These are phyloP conservation scores for Bertia moriformis DNA, from an alignment of 2,329 filamentous ascomycete species.

Conservation along the genomic window DNA sequence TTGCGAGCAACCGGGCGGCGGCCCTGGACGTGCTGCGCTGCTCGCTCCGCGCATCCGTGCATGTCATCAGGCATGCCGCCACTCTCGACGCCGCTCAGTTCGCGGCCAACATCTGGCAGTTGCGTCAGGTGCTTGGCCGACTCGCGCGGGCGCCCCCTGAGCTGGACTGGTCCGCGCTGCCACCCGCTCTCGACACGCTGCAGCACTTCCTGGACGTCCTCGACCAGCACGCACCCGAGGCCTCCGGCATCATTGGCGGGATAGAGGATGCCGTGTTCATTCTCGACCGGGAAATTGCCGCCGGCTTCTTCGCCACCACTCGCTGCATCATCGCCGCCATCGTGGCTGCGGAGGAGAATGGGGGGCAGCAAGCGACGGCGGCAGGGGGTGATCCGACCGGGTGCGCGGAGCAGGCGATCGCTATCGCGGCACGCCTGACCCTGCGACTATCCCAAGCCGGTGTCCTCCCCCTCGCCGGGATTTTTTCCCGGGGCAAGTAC, in stretches of 20 bases:
- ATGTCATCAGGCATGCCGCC: constrained; percentile 31
- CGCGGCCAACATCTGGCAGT: constrained; percentile 31
- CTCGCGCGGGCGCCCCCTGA: constrained; percentile 21
- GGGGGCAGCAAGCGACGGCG: no score
- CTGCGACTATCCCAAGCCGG: not conserved
- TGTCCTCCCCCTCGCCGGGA: not conserved
- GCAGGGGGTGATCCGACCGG: constrained; percentile 3
- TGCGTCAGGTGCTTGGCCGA: constrained; percentile 33
- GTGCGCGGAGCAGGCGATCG: constrained; percentile 9
- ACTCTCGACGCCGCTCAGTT: constrained; percentile 31
- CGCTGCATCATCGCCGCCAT: constrained; percentile 19
- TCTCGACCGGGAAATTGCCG: constrained; percentile 31
- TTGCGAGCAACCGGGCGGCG: constrained; percentile 34
- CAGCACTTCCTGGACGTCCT: constrained; percentile 28
- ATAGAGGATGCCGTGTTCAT: constrained; percentile 30
- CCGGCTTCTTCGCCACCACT: constrained; percentile 30
- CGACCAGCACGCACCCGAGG: constrained; percentile 19
- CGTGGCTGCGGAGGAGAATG: constrained; percentile 4
- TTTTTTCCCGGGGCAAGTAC: not conserved
- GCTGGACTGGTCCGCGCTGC: constrained; percentile 32
- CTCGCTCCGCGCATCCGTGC: constrained; percentile 30
- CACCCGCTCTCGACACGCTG: constrained; percentile 27
- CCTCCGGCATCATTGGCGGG: constrained; percentile 10
- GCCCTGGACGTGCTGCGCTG: constrained; percentile 35
- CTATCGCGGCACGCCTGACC: constrained; percentile 5